phyloP scores from a whole-genome alignment of 306 rosid genomes.

The Datisca glomerata region DNA sequence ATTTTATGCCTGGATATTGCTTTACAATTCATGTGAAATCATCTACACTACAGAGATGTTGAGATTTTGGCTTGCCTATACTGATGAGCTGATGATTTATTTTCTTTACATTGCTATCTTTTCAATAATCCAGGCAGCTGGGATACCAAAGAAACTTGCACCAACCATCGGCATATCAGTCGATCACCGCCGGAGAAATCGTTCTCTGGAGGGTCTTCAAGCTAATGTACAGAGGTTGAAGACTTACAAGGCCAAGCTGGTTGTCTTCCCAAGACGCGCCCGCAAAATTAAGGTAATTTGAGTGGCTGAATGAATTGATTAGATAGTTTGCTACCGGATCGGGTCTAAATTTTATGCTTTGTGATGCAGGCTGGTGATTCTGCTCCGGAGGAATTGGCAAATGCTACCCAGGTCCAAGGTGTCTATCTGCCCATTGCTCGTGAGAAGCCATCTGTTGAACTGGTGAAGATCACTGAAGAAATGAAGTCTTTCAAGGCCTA shows the following conservation, averaged over 20 bases:
- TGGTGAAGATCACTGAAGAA: slow-evolving; percentile 30
- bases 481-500: slow-evolving; percentile 36
- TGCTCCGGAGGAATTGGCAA: slow-evolving; percentile 31
- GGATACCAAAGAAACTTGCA: slow-evolving; percentile 57
- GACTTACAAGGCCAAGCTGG: slow-evolving; percentile 39
- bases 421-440: slow-evolving; percentile 22
- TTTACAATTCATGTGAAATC: background rate
- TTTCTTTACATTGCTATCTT: background rate
- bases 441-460: slow-evolving; percentile 31
- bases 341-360: background rate
- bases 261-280: slow-evolving; percentile 37
- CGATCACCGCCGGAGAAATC: slow-evolving; percentile 50
- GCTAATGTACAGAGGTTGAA: slow-evolving; percentile 33
- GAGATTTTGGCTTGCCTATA: background rate
- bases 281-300: slow-evolving; percentile 27
- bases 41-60: background rate
- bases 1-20: background rate
- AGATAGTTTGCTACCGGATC: background rate
- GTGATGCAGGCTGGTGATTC: slow-evolving; percentile 36
- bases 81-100: background rate
- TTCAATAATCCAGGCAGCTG: slow-evolving; percentile 35
- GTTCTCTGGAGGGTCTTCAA: slow-evolving; percentile 38
- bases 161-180: slow-evolving; percentile 54
- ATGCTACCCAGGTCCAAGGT: slow-evolving; percentile 36
- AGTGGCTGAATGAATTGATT: background rate